A percentile compares a stretch with the other conserved stretches of the same genome.
phyloP scores from a whole-genome alignment of 495 filamentous ascomycete species.

The Xylaria palmicola region DNA sequence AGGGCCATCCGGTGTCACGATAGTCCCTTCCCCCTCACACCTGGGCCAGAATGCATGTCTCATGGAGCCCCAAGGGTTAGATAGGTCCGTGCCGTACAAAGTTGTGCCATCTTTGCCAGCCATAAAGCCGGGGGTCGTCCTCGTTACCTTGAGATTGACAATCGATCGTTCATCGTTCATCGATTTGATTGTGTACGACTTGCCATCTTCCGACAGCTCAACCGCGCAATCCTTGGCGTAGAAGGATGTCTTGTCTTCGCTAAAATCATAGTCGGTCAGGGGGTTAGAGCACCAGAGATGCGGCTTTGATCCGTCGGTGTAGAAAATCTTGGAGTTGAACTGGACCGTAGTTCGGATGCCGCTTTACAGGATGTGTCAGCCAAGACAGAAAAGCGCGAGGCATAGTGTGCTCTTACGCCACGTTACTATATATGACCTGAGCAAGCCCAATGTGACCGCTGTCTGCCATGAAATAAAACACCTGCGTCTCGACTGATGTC shows the following conservation, averaged over 20 bases:
- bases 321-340: conserved; percentile 90
- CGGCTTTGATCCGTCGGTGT: conserved; percentile 60
- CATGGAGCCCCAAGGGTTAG: conserved; percentile 89
- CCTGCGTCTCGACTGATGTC: conserved; percentile 94
- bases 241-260: conserved; percentile 76
- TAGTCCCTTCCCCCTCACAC: conserved; percentile 73
- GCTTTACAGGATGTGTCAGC: conserved; percentile 47
- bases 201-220: conserved; percentile 79
- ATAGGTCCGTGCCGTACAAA: conserved; percentile 78
- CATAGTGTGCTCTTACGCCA: conserved; percentile 64
- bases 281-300: conserved; percentile 79
- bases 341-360: conserved; percentile 87
- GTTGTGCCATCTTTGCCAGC: conserved; percentile 84
- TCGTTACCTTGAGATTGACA: conserved; percentile 80
- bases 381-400: conserved; percentile 6
- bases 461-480: conserved; percentile 85
- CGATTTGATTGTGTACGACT: conserved; percentile 80
- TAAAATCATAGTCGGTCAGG: conserved; percentile 75
- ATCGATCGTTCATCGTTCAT: conserved; percentile 70
- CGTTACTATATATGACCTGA: conserved; percentile 97
- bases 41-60: conserved; percentile 91
- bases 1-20: conserved; percentile 80
- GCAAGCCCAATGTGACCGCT: conserved; percentile 71
- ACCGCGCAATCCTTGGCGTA: conserved; percentile 80
- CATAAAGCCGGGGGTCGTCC: conserved; percentile 75